These are phyloP conservation scores for Cocos nucifera DNA, from an alignment of 176 grass and related monocot species.

Conservation along the genomic window DNA sequence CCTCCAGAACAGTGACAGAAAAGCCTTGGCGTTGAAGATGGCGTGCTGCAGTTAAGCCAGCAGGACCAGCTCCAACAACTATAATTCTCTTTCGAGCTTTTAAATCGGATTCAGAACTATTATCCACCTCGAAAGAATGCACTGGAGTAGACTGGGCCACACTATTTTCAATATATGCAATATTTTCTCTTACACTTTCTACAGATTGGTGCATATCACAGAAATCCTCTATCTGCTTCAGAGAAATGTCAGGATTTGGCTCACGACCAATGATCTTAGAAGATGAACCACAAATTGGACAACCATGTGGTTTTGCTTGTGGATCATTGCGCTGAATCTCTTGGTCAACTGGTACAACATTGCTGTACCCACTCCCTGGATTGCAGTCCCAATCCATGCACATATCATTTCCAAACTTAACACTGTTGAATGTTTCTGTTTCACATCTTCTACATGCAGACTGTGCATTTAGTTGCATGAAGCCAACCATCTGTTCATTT, in stretches of 20 bases:
- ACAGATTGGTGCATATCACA: constrained; percentile 11
- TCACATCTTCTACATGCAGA: constrained; percentile 20
- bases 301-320: not conserved
- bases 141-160: constrained; percentile 4
- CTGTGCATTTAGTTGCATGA: constrained; percentile 22
- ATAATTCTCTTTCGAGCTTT: constrained; percentile 47
- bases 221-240: constrained; percentile 20
- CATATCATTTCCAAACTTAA: constrained; percentile 1
- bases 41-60: constrained; percentile 83
- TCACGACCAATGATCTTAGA: constrained; percentile 1
- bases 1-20: constrained; percentile 87
- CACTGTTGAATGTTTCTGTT: constrained; percentile 6
- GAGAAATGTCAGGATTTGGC: constrained; percentile 12
- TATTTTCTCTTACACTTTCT: constrained; percentile 16
- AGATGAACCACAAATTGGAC: not conserved
- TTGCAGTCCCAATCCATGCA: not conserved
- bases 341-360: not conserved
- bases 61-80: constrained; percentile 85
- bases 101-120: constrained; percentile 22
- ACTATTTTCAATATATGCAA: not conserved
- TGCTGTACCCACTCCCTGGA: not conserved
- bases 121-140: constrained; percentile 18
- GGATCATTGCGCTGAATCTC: not conserved
- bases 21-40: constrained; percentile 87
- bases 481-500: constrained; percentile 17